Percentiles rank a stretch among this genome's conserved stretches.
Conservation (phyloP, 169 alveolate genomes). For the Eimeria acervulina region DNA sequence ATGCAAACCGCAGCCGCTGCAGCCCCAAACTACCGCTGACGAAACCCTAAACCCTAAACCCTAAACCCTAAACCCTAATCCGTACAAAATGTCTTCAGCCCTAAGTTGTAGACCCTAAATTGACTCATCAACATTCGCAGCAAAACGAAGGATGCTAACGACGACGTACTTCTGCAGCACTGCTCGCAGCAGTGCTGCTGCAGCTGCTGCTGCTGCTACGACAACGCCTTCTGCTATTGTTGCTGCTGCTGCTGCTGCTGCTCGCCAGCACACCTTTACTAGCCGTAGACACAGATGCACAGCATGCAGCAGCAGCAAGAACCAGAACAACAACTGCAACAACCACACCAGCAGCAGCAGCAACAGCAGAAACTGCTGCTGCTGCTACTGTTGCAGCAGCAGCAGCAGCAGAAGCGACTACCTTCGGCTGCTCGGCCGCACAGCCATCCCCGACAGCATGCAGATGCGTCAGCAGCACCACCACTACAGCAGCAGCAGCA, state of each 20-base stretch:
- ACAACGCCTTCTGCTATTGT: neutral
- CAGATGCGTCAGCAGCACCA: slow-evolving; percentile 26
- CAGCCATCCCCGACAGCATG: neutral
- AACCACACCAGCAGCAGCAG: neutral
- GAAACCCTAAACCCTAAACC: no score
- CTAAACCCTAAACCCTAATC: no score
- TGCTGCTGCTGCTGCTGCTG: slow-evolving; percentile 14
- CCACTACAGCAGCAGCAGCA: slow-evolving; percentile 40
- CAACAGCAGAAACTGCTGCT: neutral
- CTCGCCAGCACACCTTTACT: neutral
- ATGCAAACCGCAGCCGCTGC: no score
- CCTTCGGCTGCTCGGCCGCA: neutral
- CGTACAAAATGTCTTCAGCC: no score
- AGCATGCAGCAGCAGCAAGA: neutral
- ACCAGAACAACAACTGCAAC: neutral
- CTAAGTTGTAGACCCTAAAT: no score
- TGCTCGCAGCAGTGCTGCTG: neutral
- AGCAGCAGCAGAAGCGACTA: neutral
- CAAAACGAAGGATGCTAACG: no score
- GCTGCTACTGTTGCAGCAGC: no score
- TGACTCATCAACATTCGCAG: no score
- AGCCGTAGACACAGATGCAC: neutral
- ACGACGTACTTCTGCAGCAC: no score
- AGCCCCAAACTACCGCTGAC: no score
- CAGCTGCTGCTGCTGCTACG: neutral